These are phyloP conservation scores for Lactarius sp. DNA, from an alignment of 768 basidiomycete species.

Conservation along the genomic window DNA sequence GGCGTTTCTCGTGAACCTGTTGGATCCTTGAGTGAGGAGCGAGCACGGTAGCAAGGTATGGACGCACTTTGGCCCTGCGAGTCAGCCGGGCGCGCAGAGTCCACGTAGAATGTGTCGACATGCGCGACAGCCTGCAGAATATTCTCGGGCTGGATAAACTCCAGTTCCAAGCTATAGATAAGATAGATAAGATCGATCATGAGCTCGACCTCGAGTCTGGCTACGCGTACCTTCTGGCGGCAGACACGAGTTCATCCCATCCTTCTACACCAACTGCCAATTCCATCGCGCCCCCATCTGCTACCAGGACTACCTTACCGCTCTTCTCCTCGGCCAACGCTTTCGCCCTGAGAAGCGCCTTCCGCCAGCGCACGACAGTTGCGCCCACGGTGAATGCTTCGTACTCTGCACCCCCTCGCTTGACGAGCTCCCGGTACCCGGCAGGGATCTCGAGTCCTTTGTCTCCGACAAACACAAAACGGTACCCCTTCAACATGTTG, in stretches of 20 bases:
- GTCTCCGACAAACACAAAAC: constrained; percentile 61
- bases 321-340: constrained; percentile 36
- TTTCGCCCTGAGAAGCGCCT: constrained; percentile 47
- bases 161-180: constrained; percentile 37
- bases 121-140: constrained; percentile 48
- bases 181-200: background rate
- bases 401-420: constrained; percentile 53
- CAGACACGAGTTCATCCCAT: constrained; percentile 50
- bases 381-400: constrained; percentile 54
- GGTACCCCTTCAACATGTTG: constrained; percentile 46
- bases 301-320: constrained; percentile 44
- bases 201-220: background rate
- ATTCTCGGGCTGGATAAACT: constrained; percentile 43
- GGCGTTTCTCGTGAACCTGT: constrained; percentile 32
- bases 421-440: constrained; percentile 51
- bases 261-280: constrained; percentile 48
- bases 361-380: constrained; percentile 48
- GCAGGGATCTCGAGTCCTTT: constrained; percentile 44
- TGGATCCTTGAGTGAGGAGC: background rate
- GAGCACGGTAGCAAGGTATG: background rate
- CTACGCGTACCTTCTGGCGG: constrained; percentile 45
- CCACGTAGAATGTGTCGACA: constrained; percentile 35
- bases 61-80: constrained; percentile 18
- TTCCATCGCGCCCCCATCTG: constrained; percentile 43
- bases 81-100: constrained; percentile 34